These are phyloP conservation scores for Trichoderma pleuroti DNA, from an alignment of 2,329 filamentous ascomycete species.

Conservation along the genomic window DNA sequence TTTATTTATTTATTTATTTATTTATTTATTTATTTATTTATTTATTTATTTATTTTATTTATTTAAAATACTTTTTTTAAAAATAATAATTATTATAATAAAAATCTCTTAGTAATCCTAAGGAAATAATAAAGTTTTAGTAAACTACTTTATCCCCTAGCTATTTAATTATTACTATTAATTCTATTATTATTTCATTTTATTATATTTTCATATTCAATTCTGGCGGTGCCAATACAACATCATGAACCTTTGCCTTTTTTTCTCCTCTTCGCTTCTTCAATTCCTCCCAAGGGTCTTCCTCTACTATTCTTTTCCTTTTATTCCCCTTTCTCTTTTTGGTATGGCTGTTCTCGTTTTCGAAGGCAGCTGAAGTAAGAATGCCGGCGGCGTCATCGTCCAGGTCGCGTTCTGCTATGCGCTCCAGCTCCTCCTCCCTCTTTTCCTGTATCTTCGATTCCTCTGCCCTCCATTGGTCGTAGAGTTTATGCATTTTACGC, in stretches of 20 bases:
- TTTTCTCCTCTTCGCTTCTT: conserved; percentile 61
- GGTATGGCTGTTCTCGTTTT: conserved; percentile 38
- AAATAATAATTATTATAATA: too few relatives aligned
- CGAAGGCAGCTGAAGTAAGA: conserved; percentile 39
- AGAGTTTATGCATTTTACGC: conserved; percentile 74
- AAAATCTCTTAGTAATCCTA: too few relatives aligned
- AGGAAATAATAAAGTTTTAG: too few relatives aligned
- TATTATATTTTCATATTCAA: too few relatives aligned
- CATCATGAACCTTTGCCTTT: conserved; percentile 50
- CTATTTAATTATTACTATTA: neutral
- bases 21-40: too few relatives aligned
- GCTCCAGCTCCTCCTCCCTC: conserved; percentile 62
- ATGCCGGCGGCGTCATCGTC: conserved; percentile 53
- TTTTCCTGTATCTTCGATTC: conserved; percentile 61
- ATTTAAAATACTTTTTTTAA: too few relatives aligned
- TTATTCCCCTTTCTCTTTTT: conserved; percentile 35
- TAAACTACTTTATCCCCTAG: too few relatives aligned
- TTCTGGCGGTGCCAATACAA: conserved; percentile 73
- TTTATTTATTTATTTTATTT: too few relatives aligned
- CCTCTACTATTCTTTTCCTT: conserved; percentile 50
- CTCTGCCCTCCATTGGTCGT: conserved; percentile 71
- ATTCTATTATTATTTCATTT: neutral
- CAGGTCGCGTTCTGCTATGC: conserved; percentile 60
- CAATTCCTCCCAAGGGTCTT: conserved; percentile 74
- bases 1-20: too few relatives aligned